Percentiles rank a stretch among this genome's conserved stretches.
Conservation (phyloP, 2,329 filamentous ascomycete species). For the Sarocladium oryzae region DNA sequence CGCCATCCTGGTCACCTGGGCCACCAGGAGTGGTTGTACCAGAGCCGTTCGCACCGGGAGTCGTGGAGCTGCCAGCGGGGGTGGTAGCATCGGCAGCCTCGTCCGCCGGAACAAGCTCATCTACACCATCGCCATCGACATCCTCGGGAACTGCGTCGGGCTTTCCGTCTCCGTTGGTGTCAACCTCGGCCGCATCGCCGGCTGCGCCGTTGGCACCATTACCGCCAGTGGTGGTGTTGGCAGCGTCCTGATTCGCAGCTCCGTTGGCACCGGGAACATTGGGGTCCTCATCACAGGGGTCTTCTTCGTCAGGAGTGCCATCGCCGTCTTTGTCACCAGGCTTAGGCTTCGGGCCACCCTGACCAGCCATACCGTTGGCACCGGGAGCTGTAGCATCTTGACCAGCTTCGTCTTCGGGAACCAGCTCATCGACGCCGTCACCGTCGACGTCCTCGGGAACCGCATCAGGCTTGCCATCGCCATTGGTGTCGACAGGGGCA, state of each 20-base stretch:
- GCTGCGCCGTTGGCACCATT: too few relatives aligned
- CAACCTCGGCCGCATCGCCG: background rate
- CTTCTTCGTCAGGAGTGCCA: conserved; percentile 1
- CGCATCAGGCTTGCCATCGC: background rate
- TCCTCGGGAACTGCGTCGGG: background rate
- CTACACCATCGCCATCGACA: conserved; percentile 2
- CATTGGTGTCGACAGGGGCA: background rate
- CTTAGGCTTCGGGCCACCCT: background rate
- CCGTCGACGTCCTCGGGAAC: conserved; percentile 1
- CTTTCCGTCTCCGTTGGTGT: background rate
- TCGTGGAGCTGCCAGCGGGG: too few relatives aligned
- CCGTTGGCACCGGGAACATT: background rate
- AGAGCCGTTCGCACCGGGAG: too few relatives aligned
- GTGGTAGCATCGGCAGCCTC: background rate
- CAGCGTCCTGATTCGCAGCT: background rate
- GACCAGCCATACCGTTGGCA: background rate
- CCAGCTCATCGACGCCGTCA: conserved; percentile 6
- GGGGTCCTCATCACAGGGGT: background rate
- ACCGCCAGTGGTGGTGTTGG: background rate
- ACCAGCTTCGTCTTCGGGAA: conserved; percentile 4
- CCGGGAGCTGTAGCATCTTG: conserved; percentile 6
- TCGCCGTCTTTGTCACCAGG: conserved; percentile 5
- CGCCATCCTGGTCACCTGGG: background rate
- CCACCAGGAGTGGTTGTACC: background rate
- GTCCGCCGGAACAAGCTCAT: background rate